These are phyloP conservation scores for Incumbomyces lentus DNA, from an alignment of 2,329 filamentous ascomycete genomes.

Conservation along the genomic window DNA sequence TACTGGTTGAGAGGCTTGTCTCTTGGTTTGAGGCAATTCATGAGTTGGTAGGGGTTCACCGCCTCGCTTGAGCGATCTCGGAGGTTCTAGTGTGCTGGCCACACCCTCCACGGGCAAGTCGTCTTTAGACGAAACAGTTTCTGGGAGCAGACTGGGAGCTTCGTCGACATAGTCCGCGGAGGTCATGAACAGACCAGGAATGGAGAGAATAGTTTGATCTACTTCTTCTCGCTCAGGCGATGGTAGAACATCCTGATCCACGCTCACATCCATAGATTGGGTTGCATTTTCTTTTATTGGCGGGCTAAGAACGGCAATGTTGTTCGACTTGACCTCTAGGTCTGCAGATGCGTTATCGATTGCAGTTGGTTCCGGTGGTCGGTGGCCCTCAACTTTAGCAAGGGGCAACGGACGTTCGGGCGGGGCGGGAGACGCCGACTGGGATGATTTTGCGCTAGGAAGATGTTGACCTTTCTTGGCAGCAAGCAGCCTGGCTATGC, in stretches of 20 bases:
- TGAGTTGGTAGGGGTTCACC: not conserved
- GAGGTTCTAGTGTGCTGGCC: not conserved
- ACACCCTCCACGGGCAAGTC: not conserved
- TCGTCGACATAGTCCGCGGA: constrained; percentile 14
- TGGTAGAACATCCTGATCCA: constrained; percentile 57
- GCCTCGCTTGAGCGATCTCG: not conserved
- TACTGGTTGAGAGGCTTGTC: not conserved
- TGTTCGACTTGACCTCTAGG: constrained; percentile 20
- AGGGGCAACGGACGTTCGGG: constrained; percentile 2
- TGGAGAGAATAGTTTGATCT: constrained; percentile 23
- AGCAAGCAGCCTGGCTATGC: constrained; percentile 66
- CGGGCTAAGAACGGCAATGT: constrained; percentile 12
- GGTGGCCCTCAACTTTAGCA: constrained; percentile 5
- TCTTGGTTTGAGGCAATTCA: not conserved
- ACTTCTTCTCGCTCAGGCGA: constrained; percentile 25
- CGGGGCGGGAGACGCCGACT: constrained; percentile 4
- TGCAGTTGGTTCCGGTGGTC: constrained; percentile 1
- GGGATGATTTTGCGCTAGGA: not conserved
- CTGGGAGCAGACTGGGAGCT: not conserved
- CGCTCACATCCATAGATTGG: constrained; percentile 66
- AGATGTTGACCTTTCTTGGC: constrained; percentile 48
- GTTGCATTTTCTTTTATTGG: constrained; percentile 43
- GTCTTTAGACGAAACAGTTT: not conserved
- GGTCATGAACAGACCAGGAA: constrained; percentile 46
- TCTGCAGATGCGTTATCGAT: not conserved